A percentile compares a stretch with the other conserved stretches of the same genome.
These are phyloP conservation scores for Metarhizium robertsii DNA, from an alignment of 2,329 filamentous ascomycete genomes.

Conservation along the genomic window DNA sequence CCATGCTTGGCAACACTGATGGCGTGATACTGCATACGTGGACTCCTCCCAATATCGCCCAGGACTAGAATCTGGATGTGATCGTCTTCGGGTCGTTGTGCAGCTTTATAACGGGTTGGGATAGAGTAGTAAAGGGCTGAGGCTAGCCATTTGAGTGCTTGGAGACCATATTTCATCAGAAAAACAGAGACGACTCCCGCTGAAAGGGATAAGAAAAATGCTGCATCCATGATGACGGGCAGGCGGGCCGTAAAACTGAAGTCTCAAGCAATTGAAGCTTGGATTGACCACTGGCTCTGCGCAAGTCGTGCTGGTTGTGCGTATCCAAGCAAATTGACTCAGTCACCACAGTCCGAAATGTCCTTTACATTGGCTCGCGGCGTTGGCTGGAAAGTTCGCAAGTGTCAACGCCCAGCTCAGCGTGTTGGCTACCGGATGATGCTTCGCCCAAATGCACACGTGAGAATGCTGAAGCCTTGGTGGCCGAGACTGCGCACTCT, in stretches of 20 bases:
- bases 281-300: background rate
- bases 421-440: background rate
- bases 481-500: background rate
- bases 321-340: background rate
- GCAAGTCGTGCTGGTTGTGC: background rate
- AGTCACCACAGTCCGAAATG: background rate
- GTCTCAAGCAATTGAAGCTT: background rate
- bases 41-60: slow-evolving; percentile 90
- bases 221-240: slow-evolving; percentile 7
- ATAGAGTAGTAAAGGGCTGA: slow-evolving; percentile 14
- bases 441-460: background rate
- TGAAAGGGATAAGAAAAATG: slow-evolving; percentile 25
- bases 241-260: background rate
- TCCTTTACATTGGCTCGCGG: background rate
- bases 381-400: no score
- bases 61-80: slow-evolving; percentile 77
- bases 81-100: slow-evolving; percentile 26
- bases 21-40: slow-evolving; percentile 97
- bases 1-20: slow-evolving; percentile 81
- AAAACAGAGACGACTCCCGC: slow-evolving; percentile 25
- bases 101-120: slow-evolving; percentile 26
- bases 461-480: background rate
- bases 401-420: no score
- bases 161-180: slow-evolving; percentile 16
- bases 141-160: slow-evolving; percentile 13